These are phyloP conservation scores for Zasmidium angulare DNA, from an alignment of 2,329 filamentous ascomycete genomes.

Conservation along the genomic window DNA sequence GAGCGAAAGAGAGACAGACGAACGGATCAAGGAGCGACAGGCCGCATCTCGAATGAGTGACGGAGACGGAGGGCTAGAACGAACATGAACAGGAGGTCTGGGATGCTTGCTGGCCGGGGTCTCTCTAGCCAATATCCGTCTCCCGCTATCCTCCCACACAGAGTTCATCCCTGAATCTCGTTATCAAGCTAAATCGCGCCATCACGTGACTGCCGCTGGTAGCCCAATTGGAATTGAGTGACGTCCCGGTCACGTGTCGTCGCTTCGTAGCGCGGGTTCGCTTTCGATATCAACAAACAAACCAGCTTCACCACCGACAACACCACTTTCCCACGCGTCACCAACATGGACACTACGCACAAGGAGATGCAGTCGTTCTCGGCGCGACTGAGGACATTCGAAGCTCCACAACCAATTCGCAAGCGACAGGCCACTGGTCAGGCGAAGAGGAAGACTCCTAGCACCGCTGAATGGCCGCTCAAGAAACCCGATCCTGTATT, in stretches of 20 bases:
- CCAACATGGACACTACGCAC: slow-evolving; percentile 40
- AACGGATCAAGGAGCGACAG: not conserved
- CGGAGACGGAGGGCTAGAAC: not conserved
- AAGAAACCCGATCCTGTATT: slow-evolving; percentile 63
- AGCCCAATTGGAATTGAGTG: too few relatives aligned
- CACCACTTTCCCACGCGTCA: not conserved
- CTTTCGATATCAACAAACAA: not conserved
- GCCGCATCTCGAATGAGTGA: not conserved
- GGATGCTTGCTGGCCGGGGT: not conserved
- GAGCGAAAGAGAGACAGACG: not conserved
- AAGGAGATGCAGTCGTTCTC: slow-evolving; percentile 62
- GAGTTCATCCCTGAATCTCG: not conserved
- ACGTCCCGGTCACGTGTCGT: too few relatives aligned
- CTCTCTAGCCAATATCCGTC: not conserved
- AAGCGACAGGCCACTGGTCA: slow-evolving; percentile 70
- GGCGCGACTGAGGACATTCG: slow-evolving; percentile 79
- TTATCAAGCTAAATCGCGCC: not conserved
- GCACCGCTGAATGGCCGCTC: slow-evolving; percentile 73
- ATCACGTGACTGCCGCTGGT: too few relatives aligned
- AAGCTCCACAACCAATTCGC: slow-evolving; percentile 59
- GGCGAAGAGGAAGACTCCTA: slow-evolving; percentile 52
- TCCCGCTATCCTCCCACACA: not conserved
- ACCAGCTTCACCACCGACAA: not conserved
- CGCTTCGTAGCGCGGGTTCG: not conserved
- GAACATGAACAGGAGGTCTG: not conserved